Evolutionary conservation across 768 basidiomycete species (phyloP).

Genomic region (Pilatotrama ljubarskyi): DNA sequence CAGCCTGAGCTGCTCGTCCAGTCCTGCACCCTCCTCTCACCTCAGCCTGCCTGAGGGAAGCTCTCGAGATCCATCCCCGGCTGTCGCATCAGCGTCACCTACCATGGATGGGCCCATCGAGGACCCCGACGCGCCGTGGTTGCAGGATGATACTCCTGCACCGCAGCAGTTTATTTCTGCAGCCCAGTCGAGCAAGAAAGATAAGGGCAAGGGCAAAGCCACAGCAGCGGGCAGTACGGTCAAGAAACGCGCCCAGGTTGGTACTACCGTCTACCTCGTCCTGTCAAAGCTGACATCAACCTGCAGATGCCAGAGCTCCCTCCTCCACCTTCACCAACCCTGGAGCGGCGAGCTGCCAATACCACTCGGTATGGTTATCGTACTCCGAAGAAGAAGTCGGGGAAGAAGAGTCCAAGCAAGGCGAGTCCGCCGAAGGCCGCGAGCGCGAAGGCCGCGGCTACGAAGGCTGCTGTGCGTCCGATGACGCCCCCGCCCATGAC

Average conservation of each 20-base stretch:
- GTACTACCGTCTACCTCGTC: neutral
- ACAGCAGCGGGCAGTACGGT: neutral
- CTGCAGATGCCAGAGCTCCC: constrained; percentile 4
- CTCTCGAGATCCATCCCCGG: constrained; percentile 12
- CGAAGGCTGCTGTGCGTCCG: neutral
- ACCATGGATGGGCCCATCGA: neutral
- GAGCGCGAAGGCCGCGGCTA: neutral
- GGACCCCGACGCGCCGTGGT: constrained; percentile 13
- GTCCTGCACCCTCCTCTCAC: constrained; percentile 46
- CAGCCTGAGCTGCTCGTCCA: constrained; percentile 65
- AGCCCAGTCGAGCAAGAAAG: neutral
- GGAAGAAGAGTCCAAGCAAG: neutral
- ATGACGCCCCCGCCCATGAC: constrained; percentile 6
- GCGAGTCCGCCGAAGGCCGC: neutral
- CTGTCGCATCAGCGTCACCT: neutral
- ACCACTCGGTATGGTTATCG: neutral
- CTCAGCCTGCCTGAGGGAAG: constrained; percentile 12
- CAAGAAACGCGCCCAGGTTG: constrained; percentile 9
- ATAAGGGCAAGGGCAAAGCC: neutral
- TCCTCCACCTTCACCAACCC: constrained; percentile 11
- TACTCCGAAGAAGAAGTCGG: neutral
- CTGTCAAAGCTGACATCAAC: neutral
- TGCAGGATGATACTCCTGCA: neutral
- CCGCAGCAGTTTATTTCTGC: neutral
- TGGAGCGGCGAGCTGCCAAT: neutral